Conservation (phyloP, 768 basidiomycete species). For the Trametopsis cervina region DNA sequence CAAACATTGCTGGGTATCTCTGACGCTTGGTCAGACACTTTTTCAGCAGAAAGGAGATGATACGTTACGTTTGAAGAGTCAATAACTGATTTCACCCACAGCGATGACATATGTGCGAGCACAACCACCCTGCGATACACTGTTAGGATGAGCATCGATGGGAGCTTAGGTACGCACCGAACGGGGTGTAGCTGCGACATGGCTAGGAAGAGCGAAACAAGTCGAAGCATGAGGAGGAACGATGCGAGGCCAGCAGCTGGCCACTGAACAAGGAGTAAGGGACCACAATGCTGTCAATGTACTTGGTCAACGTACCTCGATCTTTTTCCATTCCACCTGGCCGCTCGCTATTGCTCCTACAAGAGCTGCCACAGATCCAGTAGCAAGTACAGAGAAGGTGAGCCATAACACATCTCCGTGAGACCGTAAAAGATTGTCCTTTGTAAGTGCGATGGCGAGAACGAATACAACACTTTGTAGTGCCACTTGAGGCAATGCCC, state of each 20-base stretch:
- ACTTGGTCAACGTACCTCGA: constrained; percentile 43
- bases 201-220: constrained; percentile 8
- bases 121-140: constrained; percentile 49
- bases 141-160: constrained; percentile 14
- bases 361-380: constrained; percentile 59
- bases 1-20: constrained; percentile 43
- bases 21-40: constrained; percentile 27
- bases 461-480: constrained; percentile 61
- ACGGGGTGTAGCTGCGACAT: neutral
- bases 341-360: constrained; percentile 54
- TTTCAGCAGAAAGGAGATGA: no score
- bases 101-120: constrained; percentile 60
- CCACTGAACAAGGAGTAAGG: no score
- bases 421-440: constrained; percentile 58
- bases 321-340: constrained; percentile 44
- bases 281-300: no score
- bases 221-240: constrained; percentile 27
- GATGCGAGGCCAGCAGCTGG: constrained; percentile 63
- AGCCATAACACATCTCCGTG: constrained; percentile 75
- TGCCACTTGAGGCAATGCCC: constrained; percentile 47
- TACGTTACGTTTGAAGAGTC: constrained; percentile 42
- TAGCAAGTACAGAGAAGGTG: constrained; percentile 63
- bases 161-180: constrained; percentile 2
- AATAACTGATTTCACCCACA: constrained; percentile 55
- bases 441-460: constrained; percentile 52